Percentiles rank a stretch among this genome's conserved stretches.
Evolutionary conservation across 805 yeast species (phyloP).

Genomic region (Saccharomycopsis babjevae): DNA sequence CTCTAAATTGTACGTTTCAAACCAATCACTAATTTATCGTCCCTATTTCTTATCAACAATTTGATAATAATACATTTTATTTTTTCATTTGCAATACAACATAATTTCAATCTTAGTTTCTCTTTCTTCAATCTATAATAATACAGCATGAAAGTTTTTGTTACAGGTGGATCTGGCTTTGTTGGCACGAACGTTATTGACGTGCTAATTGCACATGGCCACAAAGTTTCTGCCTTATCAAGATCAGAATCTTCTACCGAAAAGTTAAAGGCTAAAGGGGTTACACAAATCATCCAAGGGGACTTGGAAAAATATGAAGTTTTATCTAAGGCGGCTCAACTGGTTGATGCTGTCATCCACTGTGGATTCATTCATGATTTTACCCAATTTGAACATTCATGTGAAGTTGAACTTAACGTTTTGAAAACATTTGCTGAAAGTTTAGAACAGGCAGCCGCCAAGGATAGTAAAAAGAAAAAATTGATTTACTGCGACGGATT

Average conservation of each 20-base stretch:
- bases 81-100: no score
- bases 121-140: no score
- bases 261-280: slow-evolving; percentile 23
- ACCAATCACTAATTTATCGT: no score
- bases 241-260: slow-evolving; percentile 26
- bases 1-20: no score
- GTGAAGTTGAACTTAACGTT: slow-evolving; percentile 24
- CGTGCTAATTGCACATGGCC: slow-evolving; percentile 22
- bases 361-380: slow-evolving; percentile 26
- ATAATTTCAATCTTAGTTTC: no score
- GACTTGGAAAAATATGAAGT: slow-evolving; percentile 24
- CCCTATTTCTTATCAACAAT: no score
- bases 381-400: slow-evolving; percentile 18
- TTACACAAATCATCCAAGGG: slow-evolving; percentile 23
- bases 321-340: slow-evolving; percentile 23
- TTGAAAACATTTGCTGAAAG: slow-evolving; percentile 20
- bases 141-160: slow-evolving; percentile 23
- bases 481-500: not conserved
- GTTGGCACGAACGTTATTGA: slow-evolving; percentile 24
- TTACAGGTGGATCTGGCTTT: slow-evolving; percentile 31
- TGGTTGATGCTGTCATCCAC: slow-evolving; percentile 31
- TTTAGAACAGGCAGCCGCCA: not conserved
- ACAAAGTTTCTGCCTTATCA: slow-evolving; percentile 25
- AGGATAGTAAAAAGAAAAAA: not conserved
- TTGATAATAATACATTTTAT: no score